These are phyloP conservation scores for Apiospora rasikravindrae DNA, from an alignment of 2,329 filamentous ascomycete species.

Conservation along the genomic window DNA sequence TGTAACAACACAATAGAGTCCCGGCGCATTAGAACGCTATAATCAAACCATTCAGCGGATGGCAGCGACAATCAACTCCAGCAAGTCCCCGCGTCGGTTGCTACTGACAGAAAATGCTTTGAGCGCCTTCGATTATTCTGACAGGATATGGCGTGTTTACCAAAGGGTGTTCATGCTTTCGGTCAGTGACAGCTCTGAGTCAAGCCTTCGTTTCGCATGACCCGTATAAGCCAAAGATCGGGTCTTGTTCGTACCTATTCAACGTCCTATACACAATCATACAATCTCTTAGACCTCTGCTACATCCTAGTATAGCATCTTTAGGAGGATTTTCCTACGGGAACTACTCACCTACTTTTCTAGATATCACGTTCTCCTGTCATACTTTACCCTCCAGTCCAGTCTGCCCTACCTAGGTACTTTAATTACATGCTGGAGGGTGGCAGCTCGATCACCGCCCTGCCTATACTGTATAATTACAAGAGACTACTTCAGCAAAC, in stretches of 20 bases:
- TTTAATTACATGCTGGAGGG: neutral
- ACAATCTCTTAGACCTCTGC: neutral
- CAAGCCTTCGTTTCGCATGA: neutral
- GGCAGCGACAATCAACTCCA: neutral
- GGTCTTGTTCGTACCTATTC: neutral
- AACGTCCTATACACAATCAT: neutral
- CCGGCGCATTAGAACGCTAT: neutral
- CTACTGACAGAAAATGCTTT: neutral
- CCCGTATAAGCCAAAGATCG: neutral
- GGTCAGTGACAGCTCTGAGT: neutral
- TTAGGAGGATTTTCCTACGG: neutral
- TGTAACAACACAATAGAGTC: neutral
- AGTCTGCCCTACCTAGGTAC: neutral
- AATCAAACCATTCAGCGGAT: neutral
- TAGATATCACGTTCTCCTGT: neutral
- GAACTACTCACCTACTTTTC: neutral
- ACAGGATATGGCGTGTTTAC: neutral
- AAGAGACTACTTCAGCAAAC: too few species aligned
- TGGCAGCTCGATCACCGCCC: neutral
- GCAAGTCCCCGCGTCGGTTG: neutral
- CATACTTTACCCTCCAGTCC: neutral
- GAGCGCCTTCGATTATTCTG: neutral
- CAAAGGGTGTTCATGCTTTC: neutral
- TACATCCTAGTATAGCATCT: neutral
- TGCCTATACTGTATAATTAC: neutral